These are phyloP conservation scores for Fagopyrum tataricum DNA, from an alignment of 148 eudicot species.

Conservation along the genomic window DNA sequence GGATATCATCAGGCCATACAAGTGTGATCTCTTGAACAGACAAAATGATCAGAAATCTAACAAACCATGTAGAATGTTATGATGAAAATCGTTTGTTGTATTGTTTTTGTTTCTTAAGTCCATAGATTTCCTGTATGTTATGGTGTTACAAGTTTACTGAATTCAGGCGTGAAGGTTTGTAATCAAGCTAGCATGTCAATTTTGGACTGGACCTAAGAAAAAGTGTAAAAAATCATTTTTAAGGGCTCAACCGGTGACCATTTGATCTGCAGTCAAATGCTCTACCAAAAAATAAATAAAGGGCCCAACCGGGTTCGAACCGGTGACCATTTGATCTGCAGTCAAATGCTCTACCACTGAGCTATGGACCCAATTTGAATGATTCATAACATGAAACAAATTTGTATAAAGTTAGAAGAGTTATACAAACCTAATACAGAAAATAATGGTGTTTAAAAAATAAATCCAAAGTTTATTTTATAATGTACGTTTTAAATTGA, in stretches of 20 bases:
- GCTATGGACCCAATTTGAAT: slow-evolving; percentile 3
- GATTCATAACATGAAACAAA: too few species aligned
- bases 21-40: neutral
- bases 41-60: neutral
- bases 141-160: too few species aligned
- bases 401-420: too few species aligned
- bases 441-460: too few species aligned
- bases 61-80: neutral
- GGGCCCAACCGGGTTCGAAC: slow-evolving; percentile 15
- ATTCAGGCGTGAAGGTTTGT: neutral
- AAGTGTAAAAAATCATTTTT: too few species aligned
- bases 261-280: too few species aligned
- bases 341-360: slow-evolving; percentile 14
- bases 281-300: neutral
- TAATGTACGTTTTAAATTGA: too few species aligned
- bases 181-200: neutral
- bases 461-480: too few species aligned
- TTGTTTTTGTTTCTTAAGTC: neutral
- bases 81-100: neutral
- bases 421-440: too few species aligned
- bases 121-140: neutral
- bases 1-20: too few species aligned
- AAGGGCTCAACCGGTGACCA: too few species aligned
- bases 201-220: neutral
- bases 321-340: slow-evolving; percentile 13